Base-by-base conservation (phyloP, 108 stramenopile genomes). In the Nannochloropsis oceanica region DNA sequence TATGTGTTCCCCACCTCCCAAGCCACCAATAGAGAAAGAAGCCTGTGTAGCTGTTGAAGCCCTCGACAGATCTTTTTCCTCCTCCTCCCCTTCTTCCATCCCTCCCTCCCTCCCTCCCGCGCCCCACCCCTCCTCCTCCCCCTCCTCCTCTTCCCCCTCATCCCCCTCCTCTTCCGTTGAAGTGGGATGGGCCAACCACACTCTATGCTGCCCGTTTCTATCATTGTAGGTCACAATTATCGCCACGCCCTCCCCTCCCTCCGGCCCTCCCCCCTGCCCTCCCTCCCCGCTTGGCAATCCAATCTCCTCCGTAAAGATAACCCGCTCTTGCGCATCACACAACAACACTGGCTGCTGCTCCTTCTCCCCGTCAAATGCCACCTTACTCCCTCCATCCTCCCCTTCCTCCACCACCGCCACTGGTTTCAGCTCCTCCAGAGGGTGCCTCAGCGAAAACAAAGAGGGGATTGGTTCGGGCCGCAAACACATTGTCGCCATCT, bases 341-440 rank as follows among this genome's bases (percentile, higher is more conserved):
- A 73, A 73, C 59, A 73, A n/a, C 2, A 73, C 59, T 8, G 59
- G 59, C 3, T 18, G 22, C 7, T 18, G 3, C 59, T 73, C 59
- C 59, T n/a, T 18, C 59, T 18, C 59, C 59, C 59, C 59, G 5
- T n/a, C n/a, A 22, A 2, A 2, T 2, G 3, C 18, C 22, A 73
- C 7, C 59, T n/a, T n/a, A 2, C n/a, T n/a, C 59, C n/a, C 59
- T n/a, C 59, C 59, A 2, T 73, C 59, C 7, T 2, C 8, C 59
- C 59, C 59, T n/a, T 8, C 59, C 59, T 73, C 59, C 83, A 85
- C 73, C 43, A 85, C 43, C 24, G 85, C 88, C 12, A 89, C 88
- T 14, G 88, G 88, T 42, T 82, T 82, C 24, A 89, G 50, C 79
- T 89, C 88, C 44, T 89, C 88, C 2, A 89, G 85, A 43, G 88